Conservation (phyloP, 352 stramenopile genomes). For the Proteromonas lacertae region DNA sequence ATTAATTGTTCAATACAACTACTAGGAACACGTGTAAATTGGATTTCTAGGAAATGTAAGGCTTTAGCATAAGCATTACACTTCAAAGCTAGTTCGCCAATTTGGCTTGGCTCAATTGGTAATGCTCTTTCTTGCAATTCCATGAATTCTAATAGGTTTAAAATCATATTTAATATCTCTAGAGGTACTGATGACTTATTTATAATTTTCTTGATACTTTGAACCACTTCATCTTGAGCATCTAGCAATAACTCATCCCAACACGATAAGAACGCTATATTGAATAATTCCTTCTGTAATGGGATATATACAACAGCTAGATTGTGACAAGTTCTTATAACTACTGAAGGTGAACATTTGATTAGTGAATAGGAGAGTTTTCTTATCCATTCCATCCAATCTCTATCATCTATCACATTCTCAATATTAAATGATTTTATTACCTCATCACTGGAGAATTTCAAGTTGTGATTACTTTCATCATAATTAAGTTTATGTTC, state of each 20-base stretch:
- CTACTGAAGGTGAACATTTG: slow-evolving; percentile 64
- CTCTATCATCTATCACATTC: no score
- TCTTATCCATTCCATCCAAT: slow-evolving; percentile 59
- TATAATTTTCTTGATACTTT: slow-evolving; percentile 64
- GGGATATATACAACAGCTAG: slow-evolving; percentile 78
- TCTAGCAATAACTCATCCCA: slow-evolving; percentile 76
- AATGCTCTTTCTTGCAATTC: slow-evolving; percentile 76
- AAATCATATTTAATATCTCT: slow-evolving; percentile 72
- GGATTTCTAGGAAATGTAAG: slow-evolving; percentile 40
- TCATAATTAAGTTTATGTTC: no score
- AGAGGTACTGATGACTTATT: slow-evolving; percentile 48
- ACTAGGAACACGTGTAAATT: slow-evolving; percentile 44
- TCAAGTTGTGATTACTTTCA: no score
- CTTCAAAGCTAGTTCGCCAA: slow-evolving; percentile 73
- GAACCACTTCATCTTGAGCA: slow-evolving; percentile 57
- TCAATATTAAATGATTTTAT: no score
- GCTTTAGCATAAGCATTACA: slow-evolving; percentile 85
- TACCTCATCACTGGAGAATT: no score
- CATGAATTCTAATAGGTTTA: slow-evolving; percentile 96
- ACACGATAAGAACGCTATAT: slow-evolving; percentile 87
- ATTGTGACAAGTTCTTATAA: slow-evolving; percentile 51
- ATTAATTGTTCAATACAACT: slow-evolving; percentile 91
- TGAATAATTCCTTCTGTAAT: slow-evolving; percentile 77
- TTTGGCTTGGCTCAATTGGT: slow-evolving; percentile 70
- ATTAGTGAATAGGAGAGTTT: slow-evolving; percentile 74